Conservation (phyloP, 1,284 basidiomycete genomes). For the Polyporus tsugae region DNA sequence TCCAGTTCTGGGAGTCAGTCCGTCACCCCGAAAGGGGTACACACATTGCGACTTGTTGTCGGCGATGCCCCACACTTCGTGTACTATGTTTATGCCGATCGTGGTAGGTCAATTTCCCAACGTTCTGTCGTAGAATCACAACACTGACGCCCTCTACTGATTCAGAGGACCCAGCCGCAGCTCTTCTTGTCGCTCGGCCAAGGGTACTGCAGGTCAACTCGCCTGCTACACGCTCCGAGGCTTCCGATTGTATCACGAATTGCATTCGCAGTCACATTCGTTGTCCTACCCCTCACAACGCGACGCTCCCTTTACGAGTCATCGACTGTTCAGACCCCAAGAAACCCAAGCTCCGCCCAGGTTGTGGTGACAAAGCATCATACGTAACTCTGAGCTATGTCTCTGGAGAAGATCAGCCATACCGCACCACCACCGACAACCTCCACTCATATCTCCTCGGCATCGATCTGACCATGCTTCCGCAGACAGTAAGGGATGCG, state of each 20-base stretch:
- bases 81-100: slow-evolving; percentile 23
- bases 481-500: slow-evolving; percentile 22
- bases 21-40: slow-evolving; percentile 23
- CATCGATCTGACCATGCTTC: slow-evolving; percentile 11
- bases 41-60: slow-evolving; percentile 20
- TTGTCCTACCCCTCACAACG: slow-evolving; percentile 20
- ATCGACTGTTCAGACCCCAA: slow-evolving; percentile 21
- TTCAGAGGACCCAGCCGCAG: slow-evolving; percentile 16
- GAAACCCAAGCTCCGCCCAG: slow-evolving; percentile 15
- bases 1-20: slow-evolving; percentile 12
- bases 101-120: slow-evolving; percentile 10
- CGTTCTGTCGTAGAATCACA: neutral
- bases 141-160: neutral
- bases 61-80: slow-evolving; percentile 20
- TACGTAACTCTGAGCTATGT: slow-evolving; percentile 24
- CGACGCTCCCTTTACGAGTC: slow-evolving; percentile 16
- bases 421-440: slow-evolving; percentile 20
- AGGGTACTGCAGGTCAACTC: slow-evolving; percentile 10
- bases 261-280: slow-evolving; percentile 22
- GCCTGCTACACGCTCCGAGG: slow-evolving; percentile 5
- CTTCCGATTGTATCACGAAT: slow-evolving; percentile 15
- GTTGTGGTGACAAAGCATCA: slow-evolving; percentile 13
- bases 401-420: slow-evolving; percentile 12
- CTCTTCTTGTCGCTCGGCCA: slow-evolving; percentile 12
- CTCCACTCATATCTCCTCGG: slow-evolving; percentile 12